Base-by-base conservation (phyloP, 2,329 filamentous ascomycete genomes). In the Aspergillus versicolor region DNA sequence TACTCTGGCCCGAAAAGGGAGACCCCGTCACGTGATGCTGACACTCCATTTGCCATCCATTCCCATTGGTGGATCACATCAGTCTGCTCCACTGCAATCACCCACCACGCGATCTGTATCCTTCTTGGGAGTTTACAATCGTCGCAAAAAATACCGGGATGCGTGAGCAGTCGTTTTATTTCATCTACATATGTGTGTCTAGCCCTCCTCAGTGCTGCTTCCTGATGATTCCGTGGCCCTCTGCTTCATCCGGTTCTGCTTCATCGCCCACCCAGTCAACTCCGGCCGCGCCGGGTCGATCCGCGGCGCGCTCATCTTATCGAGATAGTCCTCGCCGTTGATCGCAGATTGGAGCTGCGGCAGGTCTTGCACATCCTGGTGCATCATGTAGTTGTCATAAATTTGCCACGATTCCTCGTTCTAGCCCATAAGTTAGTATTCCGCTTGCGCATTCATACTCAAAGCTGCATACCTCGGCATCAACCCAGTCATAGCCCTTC, bases 401-500 rank as follows among this genome's bases (percentile, higher is more conserved):
- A 87, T 82, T 30, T 85, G 82, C 85, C 90, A 96, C 3, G 91
- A 87, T 57, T 85, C 83, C 61, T 86, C 82, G 54, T 86, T 77
- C 77, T 81, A 37, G n/a, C 44, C 5, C 50, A 22, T 24, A 51
- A 64, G 52, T 17, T 30, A 66, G 60, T 56, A 34, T 38, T 11
- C 34, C 13, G 5, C 17, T 15, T n/a, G n/a, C 6, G 32, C n/a
- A 9, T 19, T 13, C 43, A 22, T 8, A 32, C 24, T 17, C 13
- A 2, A 55, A 32, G 30, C 30, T 13, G 13, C 67, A 45, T 64
- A 74, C 73, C 68, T 94, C 88, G 72, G 95, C 91, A 70, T 96
- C 90, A 51, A 89, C 82, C 79, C 92, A 97, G 60, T 85, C 81
- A 72, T 96, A 83, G 60, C 82, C 84, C 62, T 85, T 84, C 94